Percentiles rank a stretch among this genome's conserved stretches.
Conservation (phyloP, 176 grass and related monocot genomes). For the Triticum aestivum region IWGSC_CS_RefSeq_v2.1 NC_057798.1:803097311-803097810, state of each 20-base stretch:
- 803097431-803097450: not conserved
- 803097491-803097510: not conserved
- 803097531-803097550: not conserved
- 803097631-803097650: slow-evolving; percentile 89
- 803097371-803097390: not conserved
- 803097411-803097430: not conserved
- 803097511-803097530: not conserved
- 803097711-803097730: slow-evolving; percentile 13
- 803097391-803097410: not conserved
- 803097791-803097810: not conserved
- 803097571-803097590: not conserved
- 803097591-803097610: slow-evolving; percentile 81
- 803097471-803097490: not conserved
- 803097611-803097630: slow-evolving; percentile 86
- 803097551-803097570: slow-evolving; percentile 1
- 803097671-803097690: slow-evolving; percentile 67
- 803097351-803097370: not conserved
- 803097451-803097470: not conserved
- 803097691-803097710: slow-evolving; percentile 23
- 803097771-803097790: not conserved
- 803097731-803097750: not conserved
- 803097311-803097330: slow-evolving; percentile 48
- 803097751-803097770: not conserved
- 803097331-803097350: not conserved
- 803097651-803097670: slow-evolving; percentile 85